Base-by-base conservation (phyloP, 208 protist species). In the Leishmania tarentolae region DNA sequence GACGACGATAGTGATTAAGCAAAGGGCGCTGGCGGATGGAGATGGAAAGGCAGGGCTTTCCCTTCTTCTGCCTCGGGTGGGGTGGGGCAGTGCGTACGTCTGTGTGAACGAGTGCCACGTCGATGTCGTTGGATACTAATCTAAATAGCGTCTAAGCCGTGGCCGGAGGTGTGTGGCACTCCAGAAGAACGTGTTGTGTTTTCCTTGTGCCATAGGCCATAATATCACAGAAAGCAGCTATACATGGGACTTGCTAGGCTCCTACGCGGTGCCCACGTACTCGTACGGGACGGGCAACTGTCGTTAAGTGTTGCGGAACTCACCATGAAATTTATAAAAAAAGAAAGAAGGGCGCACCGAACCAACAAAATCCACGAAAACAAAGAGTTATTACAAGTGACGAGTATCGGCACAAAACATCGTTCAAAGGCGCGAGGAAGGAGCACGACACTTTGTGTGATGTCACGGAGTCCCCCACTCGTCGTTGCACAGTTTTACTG, bases 1-100 rank as follows among this genome's bases (percentile, higher is more conserved):
- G 53, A 74, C 73, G 80, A 76, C n/a, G 74, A 83, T 50, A 80
- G 68, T 75, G 71, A 46, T 13, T 53, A 81, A 81, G 28, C 2
- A 73, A 81, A 44, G 3, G 66, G 1, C 69, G 9, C 46, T 42
- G 47, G 15, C 50, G 19, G 0, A 56, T 35, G 7, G 57, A 35
- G 57, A 35, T 3, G 9, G 24, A 61, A 9, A 35, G 57, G 28
- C 28, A 63, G 57, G 28, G 56, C n/a, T 31, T 31, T 63, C 31
- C 21, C 46, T 63, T 31, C n/a, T n/a, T n/a, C n/a, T n/a, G n/a
- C n/a, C n/a, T n/a, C n/a, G n/a, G n/a, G n/a, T n/a, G n/a, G n/a
- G n/a, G n/a, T n/a, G n/a, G n/a, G n/a, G n/a, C n/a, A n/a, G 28
- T 63, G 28, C 57, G 7, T 9, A 5, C n/a, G 35, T 46, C 40